Base-by-base conservation (phyloP, 2,329 filamentous ascomycete species). In the Apiospora koreana region DNA sequence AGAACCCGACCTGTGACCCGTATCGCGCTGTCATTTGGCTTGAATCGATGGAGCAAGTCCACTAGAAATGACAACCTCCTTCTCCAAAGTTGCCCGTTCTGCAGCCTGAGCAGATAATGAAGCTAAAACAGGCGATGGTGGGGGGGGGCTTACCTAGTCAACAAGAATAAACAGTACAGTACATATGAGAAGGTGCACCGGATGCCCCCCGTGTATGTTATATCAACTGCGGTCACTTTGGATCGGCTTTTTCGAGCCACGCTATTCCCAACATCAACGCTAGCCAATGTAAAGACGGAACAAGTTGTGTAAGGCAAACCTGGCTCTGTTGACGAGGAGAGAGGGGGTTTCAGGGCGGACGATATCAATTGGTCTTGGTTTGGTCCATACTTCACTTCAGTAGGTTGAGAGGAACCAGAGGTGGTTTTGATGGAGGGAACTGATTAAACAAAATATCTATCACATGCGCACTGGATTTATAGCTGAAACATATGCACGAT, bases 11-110 rank as follows among this genome's bases (percentile, higher is more conserved):
- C 16, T 28, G 50, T 58, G 50, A 35, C 50, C 16, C 50, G 50
- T 58, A 58, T 58, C 50, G 35, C 50, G 28, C 50, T n/a, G 54
- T 62, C 54, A n/a, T 62, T n/a, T 35, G 54, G 31, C 14, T 38
- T 9, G 50, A 38, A 18, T 46, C 18, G 54, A 62, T 62, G 54
- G 54, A 31, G 54, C 31, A 38, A 62, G 54, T 62, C 54, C 54
- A 62, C 54, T n/a, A 62, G 28, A 23, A 38, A n/a, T 62, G 54
- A n/a, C 18, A 62, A 23, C 21, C 8, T 38, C 21, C 8, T 38
- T 35, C 54, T 62, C 54, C 54, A 62, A 62, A 62, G 54, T 38
- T 38, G 31, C 54, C 54, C 31, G 54, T 62, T 62, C 54, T 43
- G 41, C 12, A 43, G 41, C 41, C 31, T 38, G 54, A 62, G 10